Evolutionary conservation across 495 filamentous ascomycete genomes (phyloP), one percentile per base, ranked within the genome.

Genomic region (Neurospora sp.): DNA sequence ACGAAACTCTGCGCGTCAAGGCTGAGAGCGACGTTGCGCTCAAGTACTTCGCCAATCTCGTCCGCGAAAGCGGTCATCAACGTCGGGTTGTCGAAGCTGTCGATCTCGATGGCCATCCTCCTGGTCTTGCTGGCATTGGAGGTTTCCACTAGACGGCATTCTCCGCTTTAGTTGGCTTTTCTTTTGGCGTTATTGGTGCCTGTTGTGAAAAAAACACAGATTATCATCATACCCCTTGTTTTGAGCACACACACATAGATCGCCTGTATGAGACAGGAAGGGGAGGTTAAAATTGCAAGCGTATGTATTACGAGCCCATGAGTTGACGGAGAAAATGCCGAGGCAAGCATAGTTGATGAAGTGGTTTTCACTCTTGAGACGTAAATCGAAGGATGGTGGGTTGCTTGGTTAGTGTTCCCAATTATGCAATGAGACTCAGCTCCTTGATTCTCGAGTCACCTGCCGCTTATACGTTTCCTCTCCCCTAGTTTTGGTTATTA

Each of bases 41-140:
- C 77, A 94, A 93, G 79, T 97, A 93, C 82, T 99, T 99, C 79
- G 84, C 87, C 38, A 97, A 97, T 76, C 83, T 99, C 39, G 89
- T 97, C 71, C 86, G 91, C 39, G 89, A 94, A 68, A 93, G 91
- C 71, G 84, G 82, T 69, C 88, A 92, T 70, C 89, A 94, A 75
- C 86, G 89, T 73, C 86, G 83, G 39, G 86, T 87, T n/a, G 92
- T 99, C 18, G 88, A 93, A 70, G 84, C 85, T 48, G 89, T 98
- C 42, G 94, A 97, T 80, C 86, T 97, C 9, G 94, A 97, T 74
- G 92, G 86, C 2, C 85, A 87, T 53, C 86, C 86, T 69, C 86
- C 86, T 11, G 85, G 83, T n/a, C 44, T 71, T 35, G 70, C 27
- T 16, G 70, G 70, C 31, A 39, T 38, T 31, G 42, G 42, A 39